Percentiles rank a stretch among this genome's conserved stretches.
Evolutionary conservation across 2,329 filamentous ascomycete species (phyloP).

Genomic region (Simplicillium sp.): DNA sequence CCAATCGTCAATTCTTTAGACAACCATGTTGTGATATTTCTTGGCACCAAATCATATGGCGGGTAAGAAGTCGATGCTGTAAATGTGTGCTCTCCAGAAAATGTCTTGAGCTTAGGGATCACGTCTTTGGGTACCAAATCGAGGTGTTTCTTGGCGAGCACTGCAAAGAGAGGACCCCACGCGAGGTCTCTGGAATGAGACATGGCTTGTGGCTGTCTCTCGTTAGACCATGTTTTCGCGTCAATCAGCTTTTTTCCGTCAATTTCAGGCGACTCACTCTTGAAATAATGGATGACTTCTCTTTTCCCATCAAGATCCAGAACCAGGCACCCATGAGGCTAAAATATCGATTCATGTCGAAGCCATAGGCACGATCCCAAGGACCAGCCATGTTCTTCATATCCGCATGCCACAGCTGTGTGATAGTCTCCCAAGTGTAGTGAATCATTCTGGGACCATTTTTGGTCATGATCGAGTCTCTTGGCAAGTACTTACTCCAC

Average conservation of each 20-base stretch:
- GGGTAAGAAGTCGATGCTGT: slow-evolving; percentile 44
- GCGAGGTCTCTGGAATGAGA: slow-evolving; percentile 50
- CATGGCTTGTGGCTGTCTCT: slow-evolving; percentile 36
- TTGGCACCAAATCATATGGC: slow-evolving; percentile 43
- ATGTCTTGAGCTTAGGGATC: slow-evolving; percentile 29
- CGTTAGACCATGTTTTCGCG: not conserved
- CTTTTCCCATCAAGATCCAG: slow-evolving; percentile 46
- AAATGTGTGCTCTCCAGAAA: slow-evolving; percentile 44
- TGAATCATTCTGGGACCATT: slow-evolving; percentile 41
- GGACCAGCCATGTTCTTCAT: slow-evolving; percentile 54
- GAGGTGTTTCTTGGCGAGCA: slow-evolving; percentile 40
- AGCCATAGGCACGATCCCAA: slow-evolving; percentile 55
- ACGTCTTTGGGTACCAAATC: slow-evolving; percentile 32
- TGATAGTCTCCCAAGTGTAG: slow-evolving; percentile 41
- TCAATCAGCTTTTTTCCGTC: not conserved
- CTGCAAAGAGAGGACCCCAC: slow-evolving; percentile 45
- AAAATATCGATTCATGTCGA: slow-evolving; percentile 53
- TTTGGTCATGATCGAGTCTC: slow-evolving; percentile 41
- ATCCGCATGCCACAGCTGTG: slow-evolving; percentile 45
- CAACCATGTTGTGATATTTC: slow-evolving; percentile 52
- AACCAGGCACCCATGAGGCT: slow-evolving; percentile 48
- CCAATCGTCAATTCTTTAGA: slow-evolving; percentile 49
- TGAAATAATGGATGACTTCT: slow-evolving; percentile 23
- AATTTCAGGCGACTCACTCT: slow-evolving; percentile 14
- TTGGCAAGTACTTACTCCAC: slow-evolving; percentile 49